A percentile compares a stretch with the other conserved stretches of the same genome.
Evolutionary conservation across 768 basidiomycete species (phyloP).

Genomic region (Mycena pura): DNA sequence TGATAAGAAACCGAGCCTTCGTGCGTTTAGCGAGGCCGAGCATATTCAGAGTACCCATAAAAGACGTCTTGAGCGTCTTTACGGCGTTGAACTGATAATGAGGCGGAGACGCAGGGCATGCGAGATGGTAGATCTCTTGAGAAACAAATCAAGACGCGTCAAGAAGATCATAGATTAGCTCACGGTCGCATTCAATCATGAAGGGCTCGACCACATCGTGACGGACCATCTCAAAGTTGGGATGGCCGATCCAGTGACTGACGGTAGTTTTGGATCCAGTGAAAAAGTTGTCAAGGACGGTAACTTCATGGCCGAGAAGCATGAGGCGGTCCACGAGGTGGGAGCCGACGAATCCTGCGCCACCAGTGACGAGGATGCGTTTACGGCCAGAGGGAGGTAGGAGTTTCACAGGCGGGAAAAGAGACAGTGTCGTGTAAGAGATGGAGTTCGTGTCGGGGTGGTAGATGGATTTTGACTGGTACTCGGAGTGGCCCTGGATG

Average conservation of each 20-base stretch:
- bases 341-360: slow-evolving; percentile 99
- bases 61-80: slow-evolving; percentile 98
- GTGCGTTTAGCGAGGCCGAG: slow-evolving; percentile 96
- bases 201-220: slow-evolving; percentile 98
- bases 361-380: slow-evolving; percentile 93
- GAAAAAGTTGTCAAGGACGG: slow-evolving; percentile 98
- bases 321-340: slow-evolving; percentile 98
- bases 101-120: slow-evolving; percentile 96
- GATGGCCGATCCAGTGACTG: slow-evolving; percentile 95
- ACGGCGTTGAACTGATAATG: slow-evolving; percentile 98
- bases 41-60: slow-evolving; percentile 99
- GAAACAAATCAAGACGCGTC: slow-evolving; percentile 23
- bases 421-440: slow-evolving; percentile 90
- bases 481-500: slow-evolving; percentile 57
- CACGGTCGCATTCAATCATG: slow-evolving; percentile 98
- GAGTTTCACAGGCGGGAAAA: slow-evolving; percentile 92
- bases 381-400: slow-evolving; percentile 80
- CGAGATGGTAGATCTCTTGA: slow-evolving; percentile 96
- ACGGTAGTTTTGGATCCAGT: slow-evolving; percentile 98
- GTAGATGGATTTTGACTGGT: slow-evolving; percentile 88
- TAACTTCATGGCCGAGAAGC: slow-evolving; percentile 97
- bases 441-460: slow-evolving; percentile 81
- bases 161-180: slow-evolving; percentile 38
- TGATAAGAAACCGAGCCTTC: slow-evolving; percentile 96
- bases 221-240: slow-evolving; percentile 97